Base-by-base conservation (phyloP, 2,329 filamentous ascomycete species). In the Fusarium mexicanum region DNA sequence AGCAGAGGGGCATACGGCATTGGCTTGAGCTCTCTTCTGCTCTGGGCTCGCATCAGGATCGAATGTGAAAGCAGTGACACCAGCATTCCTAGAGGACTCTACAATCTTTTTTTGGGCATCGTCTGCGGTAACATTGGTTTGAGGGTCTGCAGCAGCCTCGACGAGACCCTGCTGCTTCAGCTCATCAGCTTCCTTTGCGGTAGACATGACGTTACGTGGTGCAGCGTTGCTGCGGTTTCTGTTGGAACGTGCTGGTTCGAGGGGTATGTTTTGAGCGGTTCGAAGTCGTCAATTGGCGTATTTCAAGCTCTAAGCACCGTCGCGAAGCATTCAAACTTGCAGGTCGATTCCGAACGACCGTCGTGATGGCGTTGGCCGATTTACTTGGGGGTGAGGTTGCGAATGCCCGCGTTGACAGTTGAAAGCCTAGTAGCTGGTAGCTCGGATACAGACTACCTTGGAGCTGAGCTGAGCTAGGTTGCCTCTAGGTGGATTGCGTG, bases 31-130 rank as follows among this genome's bases (percentile, higher is more conserved):
- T 70, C 89, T 92, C 86, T 99, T 99, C 83, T 97, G 88, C 81
- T 95, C 94, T 2, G 92, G 88, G 48, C 88, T 92, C 47, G 95
- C 95, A 85, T 98, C 85, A 2, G 96, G 94, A 80, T 99, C 89
- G 84, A 98, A 99, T 71, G 91, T 90, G 81, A 93, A 96, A 73
- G 94, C 95, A 37, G 92, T 85, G 31, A 93, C 90, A 47, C 96
- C 96, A 18, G 92, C 94, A 78, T 93, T 92, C 79, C 88, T 90
- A 76, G 94, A 94, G 82, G 97, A 91, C 61, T 93, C 87, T 33
- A 97, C 87, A 55, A 98, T 88, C 77, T 90, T 89, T 76, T 89
- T 87, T 84, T 97, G 89, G 38, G 93, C 93, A 73, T 92, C 91
- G 46, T 93, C 89, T 53, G 94, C 87, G 44, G 90, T 89, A 73